phyloP scores from a whole-genome alignment of 345 rosid genomes.

The Erodium maritimum region DNA sequence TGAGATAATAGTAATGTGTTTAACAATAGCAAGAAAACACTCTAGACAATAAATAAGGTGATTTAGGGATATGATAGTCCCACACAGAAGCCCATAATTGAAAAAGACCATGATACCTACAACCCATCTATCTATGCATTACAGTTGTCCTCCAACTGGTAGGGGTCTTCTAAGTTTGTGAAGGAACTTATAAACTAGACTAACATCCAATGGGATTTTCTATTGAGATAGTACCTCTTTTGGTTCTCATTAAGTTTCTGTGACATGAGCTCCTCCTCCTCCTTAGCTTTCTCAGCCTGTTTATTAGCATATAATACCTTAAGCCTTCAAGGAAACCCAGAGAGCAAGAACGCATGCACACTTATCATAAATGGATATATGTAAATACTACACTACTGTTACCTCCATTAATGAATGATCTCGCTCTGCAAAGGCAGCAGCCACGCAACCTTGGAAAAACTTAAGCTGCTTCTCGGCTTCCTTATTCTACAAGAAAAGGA shows the following conservation, averaged over 20 bases:
- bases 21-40: no score
- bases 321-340: not conserved
- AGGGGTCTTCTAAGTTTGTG: not conserved
- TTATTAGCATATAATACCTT: not conserved
- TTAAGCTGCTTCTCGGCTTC: conserved; percentile 92
- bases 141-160: not conserved
- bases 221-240: conserved; percentile 33
- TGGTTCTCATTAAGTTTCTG: conserved; percentile 45
- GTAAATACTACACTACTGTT: conserved; percentile 1
- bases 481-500: conserved; percentile 39
- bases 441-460: conserved; percentile 93
- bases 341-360: not conserved
- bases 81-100: no score
- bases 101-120: no score
- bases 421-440: conserved; percentile 93
- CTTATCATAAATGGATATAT: not conserved
- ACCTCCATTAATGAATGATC: conserved; percentile 97
- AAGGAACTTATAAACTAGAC: not conserved
- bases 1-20: no score
- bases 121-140: not conserved
- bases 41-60: not conserved
- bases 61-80: not conserved
- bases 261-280: conserved; percentile 65
- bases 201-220: conserved; percentile 1
- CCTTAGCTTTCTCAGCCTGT: conserved; percentile 97